phyloP scores from a whole-genome alignment of 2,329 filamentous ascomycete genomes.

The Botrytis byssoidea region DNA sequence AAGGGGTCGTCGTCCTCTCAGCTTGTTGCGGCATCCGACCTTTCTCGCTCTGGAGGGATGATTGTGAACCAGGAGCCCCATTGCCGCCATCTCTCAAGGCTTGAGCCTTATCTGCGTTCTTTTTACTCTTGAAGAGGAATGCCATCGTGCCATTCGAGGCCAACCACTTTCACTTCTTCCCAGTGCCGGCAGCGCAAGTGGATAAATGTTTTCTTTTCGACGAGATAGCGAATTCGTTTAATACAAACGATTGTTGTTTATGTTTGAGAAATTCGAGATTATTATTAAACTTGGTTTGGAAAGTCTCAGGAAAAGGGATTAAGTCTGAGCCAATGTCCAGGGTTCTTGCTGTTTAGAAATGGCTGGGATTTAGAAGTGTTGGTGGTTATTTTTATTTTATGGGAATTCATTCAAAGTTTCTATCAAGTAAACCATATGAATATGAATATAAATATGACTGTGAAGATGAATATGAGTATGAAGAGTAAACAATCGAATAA shows the following conservation, averaged over 20 bases:
- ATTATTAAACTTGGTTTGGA: constrained; percentile 6
- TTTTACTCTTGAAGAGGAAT: constrained; percentile 82
- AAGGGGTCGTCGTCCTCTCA: constrained; percentile 66
- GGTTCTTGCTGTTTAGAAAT: constrained; percentile 22
- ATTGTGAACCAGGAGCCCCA: constrained; percentile 41
- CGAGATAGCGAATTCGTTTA: not conserved
- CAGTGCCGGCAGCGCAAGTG: constrained; percentile 14
- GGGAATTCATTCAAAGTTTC: not conserved
- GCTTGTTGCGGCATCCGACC: constrained; percentile 41
- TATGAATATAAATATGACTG: not conserved
- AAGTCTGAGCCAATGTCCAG: constrained; percentile 15
- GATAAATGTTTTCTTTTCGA: not conserved
- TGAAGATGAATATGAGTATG: not conserved
- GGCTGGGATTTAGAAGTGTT: constrained; percentile 12
- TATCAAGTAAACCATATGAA: constrained; percentile 6
- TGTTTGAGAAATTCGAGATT: constrained; percentile 7
- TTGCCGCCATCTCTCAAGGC: constrained; percentile 38
- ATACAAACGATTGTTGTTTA: constrained; percentile 7
- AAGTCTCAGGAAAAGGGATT: constrained; percentile 17
- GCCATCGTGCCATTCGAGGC: constrained; percentile 58
- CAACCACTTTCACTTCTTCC: constrained; percentile 26
- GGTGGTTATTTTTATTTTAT: constrained; percentile 8
- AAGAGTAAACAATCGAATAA: not conserved
- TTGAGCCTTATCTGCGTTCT: constrained; percentile 63
- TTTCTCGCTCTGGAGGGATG: constrained; percentile 50